phyloP scores from a whole-genome alignment of 768 basidiomycete species.

The Tylopilus rubrobrunneus region DNA sequence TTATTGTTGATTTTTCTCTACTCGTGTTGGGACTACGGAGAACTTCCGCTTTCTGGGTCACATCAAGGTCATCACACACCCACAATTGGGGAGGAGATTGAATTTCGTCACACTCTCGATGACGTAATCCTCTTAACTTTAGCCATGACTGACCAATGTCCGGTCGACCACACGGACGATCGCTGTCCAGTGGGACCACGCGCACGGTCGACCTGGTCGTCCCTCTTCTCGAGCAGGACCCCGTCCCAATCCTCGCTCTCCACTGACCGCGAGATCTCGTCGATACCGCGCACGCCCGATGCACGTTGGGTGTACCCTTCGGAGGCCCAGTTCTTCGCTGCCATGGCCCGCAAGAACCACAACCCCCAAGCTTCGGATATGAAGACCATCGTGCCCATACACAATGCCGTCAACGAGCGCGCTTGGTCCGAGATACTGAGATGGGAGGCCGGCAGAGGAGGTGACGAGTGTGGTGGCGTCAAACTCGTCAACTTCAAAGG shows the following conservation, averaged over 20 bases:
- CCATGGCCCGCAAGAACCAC: constrained; percentile 93
- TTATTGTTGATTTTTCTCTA: too few relatives aligned
- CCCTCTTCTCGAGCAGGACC: constrained; percentile 20
- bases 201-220: constrained; percentile 43
- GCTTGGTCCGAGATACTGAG: constrained; percentile 80
- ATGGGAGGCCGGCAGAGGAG: constrained; percentile 82
- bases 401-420: constrained; percentile 97
- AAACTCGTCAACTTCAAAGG: constrained; percentile 91
- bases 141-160: constrained; percentile 40
- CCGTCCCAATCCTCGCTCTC: constrained; percentile 43
- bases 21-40: too few relatives aligned
- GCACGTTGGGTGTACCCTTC: constrained; percentile 97
- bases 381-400: constrained; percentile 94
- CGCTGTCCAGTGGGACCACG: constrained; percentile 68
- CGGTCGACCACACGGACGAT: constrained; percentile 43
- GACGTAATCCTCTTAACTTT: constrained; percentile 10
- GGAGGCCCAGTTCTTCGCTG: constrained; percentile 97
- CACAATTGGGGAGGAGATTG: too few relatives aligned
- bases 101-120: too few relatives aligned
- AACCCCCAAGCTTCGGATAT: constrained; percentile 86
- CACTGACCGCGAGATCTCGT: constrained; percentile 74
- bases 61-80: too few relatives aligned
- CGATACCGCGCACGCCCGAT: constrained; percentile 73
- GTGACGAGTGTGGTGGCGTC: constrained; percentile 75
- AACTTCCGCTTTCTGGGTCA: too few relatives aligned